Percentiles rank a stretch among this genome's conserved stretches.
These are phyloP conservation scores for Parathielavia hyrcaniae DNA, from an alignment of 495 filamentous ascomycete species.

Conservation along the genomic window DNA sequence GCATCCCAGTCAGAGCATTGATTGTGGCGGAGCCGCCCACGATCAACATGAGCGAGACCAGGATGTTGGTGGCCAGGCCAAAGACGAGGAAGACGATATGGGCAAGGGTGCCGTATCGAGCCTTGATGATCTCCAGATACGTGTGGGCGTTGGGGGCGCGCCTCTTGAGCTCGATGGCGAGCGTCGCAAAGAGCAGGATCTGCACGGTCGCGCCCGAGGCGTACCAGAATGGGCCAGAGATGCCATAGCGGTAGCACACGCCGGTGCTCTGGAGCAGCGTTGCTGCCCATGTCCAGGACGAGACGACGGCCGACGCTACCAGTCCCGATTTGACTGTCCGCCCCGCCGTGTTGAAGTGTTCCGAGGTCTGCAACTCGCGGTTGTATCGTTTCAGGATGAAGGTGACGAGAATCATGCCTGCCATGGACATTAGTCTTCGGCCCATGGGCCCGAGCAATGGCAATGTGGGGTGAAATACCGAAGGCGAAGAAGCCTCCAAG, in stretches of 20 bases:
- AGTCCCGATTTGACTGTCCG: conserved; percentile 90
- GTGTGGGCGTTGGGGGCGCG: conserved; percentile 82
- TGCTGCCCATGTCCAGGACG: conserved; percentile 91
- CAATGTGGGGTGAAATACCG: conserved; percentile 44
- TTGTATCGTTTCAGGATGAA: conserved; percentile 82
- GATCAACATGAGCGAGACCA: conserved; percentile 85
- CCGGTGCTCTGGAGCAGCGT: conserved; percentile 77
- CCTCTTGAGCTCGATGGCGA: conserved; percentile 90
- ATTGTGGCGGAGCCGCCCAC: conserved; percentile 88
- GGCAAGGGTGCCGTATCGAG: conserved; percentile 53
- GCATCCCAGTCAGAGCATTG: conserved; percentile 76
- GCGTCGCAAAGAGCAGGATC: conserved; percentile 83
- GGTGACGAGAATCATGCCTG: conserved; percentile 56
- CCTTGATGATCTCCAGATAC: conserved; percentile 66
- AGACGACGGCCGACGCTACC: conserved; percentile 92
- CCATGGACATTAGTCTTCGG: neutral
- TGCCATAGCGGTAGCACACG: conserved; percentile 87
- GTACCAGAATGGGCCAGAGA: conserved; percentile 93
- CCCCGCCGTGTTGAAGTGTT: conserved; percentile 95
- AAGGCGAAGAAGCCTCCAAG: conserved; percentile 70
- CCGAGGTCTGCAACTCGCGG: conserved; percentile 88
- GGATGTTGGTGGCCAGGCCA: conserved; percentile 75
- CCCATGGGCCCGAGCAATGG: neutral
- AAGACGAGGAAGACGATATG: conserved; percentile 76
- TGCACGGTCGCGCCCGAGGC: conserved; percentile 60